Percentiles rank a stretch among this genome's conserved stretches.
phyloP scores from a whole-genome alignment of 2,329 filamentous ascomycete species.

The Cylindrodendrum hubeiense region DNA sequence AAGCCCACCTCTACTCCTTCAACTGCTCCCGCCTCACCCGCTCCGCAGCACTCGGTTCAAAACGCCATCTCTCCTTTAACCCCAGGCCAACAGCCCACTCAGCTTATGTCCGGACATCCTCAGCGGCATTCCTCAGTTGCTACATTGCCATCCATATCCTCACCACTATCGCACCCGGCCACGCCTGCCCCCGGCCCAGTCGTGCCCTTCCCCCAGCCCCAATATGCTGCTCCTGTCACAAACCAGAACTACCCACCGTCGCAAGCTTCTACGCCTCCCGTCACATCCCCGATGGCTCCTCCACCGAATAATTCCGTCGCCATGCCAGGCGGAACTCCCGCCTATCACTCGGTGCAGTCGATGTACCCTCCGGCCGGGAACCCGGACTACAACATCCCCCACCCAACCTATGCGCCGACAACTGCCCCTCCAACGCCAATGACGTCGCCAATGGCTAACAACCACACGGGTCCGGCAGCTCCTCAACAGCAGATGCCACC shows the following conservation, averaged over 20 bases:
- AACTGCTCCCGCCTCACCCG: slow-evolving; percentile 26
- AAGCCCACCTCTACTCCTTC: slow-evolving; percentile 2
- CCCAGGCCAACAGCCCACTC: slow-evolving; percentile 27
- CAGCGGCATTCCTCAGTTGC: neutral
- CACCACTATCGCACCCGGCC: slow-evolving; percentile 5
- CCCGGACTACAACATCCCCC: slow-evolving; percentile 34
- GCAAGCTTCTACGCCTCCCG: slow-evolving; percentile 7
- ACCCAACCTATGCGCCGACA: slow-evolving; percentile 35
- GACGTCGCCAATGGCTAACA: slow-evolving; percentile 11
- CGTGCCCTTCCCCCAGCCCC: slow-evolving; percentile 35
- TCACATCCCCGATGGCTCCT: slow-evolving; percentile 7
- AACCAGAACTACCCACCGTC: slow-evolving; percentile 24
- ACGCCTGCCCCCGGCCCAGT: slow-evolving; percentile 23
- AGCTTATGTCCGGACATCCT: neutral
- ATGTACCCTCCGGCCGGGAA: slow-evolving; percentile 13
- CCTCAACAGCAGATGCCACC: slow-evolving; percentile 25
- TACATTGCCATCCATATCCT: neutral
- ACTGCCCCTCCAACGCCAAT: slow-evolving; percentile 5
- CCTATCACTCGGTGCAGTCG: slow-evolving; percentile 23
- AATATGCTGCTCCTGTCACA: slow-evolving; percentile 33
- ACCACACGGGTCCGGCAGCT: slow-evolving; percentile 3
- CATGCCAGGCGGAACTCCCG: slow-evolving; percentile 8
- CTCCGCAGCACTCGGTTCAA: slow-evolving; percentile 20
- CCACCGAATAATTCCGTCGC: slow-evolving; percentile 8
- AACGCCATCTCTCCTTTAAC: slow-evolving; percentile 26